Base-by-base conservation (phyloP, 768 basidiomycete genomes). In the Mycena rebaudengoi region DNA sequence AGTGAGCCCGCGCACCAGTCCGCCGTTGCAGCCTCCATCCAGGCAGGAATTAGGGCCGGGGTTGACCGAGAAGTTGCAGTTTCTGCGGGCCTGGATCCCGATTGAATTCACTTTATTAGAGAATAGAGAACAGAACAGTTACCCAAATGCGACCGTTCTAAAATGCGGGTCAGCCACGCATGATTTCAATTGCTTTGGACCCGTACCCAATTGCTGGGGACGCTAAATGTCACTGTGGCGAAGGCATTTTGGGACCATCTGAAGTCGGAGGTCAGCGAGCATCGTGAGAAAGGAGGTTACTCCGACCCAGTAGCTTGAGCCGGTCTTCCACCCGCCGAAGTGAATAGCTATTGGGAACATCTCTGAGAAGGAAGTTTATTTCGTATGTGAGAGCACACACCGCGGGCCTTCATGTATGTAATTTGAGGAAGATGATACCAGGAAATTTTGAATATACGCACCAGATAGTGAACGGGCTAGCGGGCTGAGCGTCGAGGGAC, bases 11-110 rank as follows among this genome's bases (percentile, higher is more conserved):
- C 44, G 28, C 32, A 60, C 65, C 20, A 86, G 70, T 46, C 85
- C 85, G 16, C 86, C 85, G 60, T 82, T 83, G 70, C 85, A 86
- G 29, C 83, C 83, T 11, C 85, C 85, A 39, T 79, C 78, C 12
- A 80, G 37, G 57, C 85, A 86, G 18, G 83, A 79, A 67, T 77
- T 83, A 5, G 76, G 78, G n/a, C 72, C 70, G 11, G 73, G 75
- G 63, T 77, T 75, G 61, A 46, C 68, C 41, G 73, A 75, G 66
- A 86, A 86, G 69, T 86, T 71, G 58, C 86, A 86, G 66, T 84
- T 64, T 21, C 82, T 79, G 30, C 83, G 82, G n/a, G n/a, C n/a
- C n/a, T n/a, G n/a, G n/a, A n/a, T n/a, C n/a, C n/a, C n/a, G n/a
- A n/a, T n/a, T n/a, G n/a, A n/a, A n/a, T n/a, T n/a, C n/a, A n/a